Percentiles rank a stretch among this genome's conserved stretches.
Conservation (phyloP, 2,329 filamentous ascomycete genomes). For the Aspergillus aculeatinus region DNA sequence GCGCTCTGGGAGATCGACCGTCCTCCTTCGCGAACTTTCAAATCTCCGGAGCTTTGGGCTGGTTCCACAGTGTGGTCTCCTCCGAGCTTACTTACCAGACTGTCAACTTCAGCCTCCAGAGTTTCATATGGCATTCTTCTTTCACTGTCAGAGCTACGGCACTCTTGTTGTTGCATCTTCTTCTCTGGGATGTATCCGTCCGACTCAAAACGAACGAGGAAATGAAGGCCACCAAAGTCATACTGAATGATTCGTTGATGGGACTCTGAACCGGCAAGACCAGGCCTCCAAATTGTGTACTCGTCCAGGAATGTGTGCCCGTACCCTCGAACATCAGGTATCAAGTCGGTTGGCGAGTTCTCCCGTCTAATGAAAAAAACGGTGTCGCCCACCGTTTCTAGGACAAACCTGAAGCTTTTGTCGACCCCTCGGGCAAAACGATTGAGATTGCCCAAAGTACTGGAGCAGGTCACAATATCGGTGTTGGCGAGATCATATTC, state of each 20-base stretch:
- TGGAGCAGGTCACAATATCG: slow-evolving; percentile 61
- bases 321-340: slow-evolving; percentile 58
- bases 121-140: not conserved
- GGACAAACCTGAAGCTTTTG: slow-evolving; percentile 57
- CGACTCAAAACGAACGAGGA: slow-evolving; percentile 57
- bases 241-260: slow-evolving; percentile 65
- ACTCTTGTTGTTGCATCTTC: not conserved
- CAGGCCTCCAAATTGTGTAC: slow-evolving; percentile 60
- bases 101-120: not conserved
- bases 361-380: slow-evolving; percentile 65
- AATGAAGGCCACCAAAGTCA: slow-evolving; percentile 52
- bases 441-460: slow-evolving; percentile 61
- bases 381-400: slow-evolving; percentile 57
- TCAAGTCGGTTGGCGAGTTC: slow-evolving; percentile 54
- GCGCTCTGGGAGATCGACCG: too few species aligned
- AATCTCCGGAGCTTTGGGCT: not conserved
- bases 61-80: not conserved
- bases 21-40: slow-evolving; percentile 38
- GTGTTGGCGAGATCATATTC: slow-evolving; percentile 42
- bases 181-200: slow-evolving; percentile 54
- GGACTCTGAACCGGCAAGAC: slow-evolving; percentile 55
- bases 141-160: not conserved
- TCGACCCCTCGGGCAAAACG: slow-evolving; percentile 52
- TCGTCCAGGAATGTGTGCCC: slow-evolving; percentile 67
- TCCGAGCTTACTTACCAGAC: slow-evolving; percentile 2